Base-by-base conservation (phyloP, 2,329 filamentous ascomycete genomes). In the Westerdykella sp. region DNA sequence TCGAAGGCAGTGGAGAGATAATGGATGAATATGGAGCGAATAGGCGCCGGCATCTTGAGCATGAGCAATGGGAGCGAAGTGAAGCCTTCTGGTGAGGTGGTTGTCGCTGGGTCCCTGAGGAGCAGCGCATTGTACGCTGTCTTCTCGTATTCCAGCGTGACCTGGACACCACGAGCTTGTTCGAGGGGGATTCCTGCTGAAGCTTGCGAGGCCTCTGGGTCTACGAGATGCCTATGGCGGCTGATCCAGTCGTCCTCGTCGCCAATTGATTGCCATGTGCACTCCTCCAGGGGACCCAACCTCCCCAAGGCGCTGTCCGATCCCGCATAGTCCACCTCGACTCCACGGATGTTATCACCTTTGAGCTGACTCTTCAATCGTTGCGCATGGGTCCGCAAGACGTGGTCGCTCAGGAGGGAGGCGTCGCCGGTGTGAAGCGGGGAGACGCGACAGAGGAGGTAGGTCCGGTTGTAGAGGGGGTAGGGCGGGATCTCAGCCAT, bases 381-480 rank as follows among this genome's bases (percentile, higher is more conserved):
- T 41, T 66, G 66, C 30, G 74, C 71, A 50, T 77, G 75, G 15
- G 63, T 61, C 14, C 67, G 66, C 12, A 76, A 59, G 15, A 65
- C 61, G 18, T 54, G 43, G 12, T 69, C 62, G 42, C 58, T 42
- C 35, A 73, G 59, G 5, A 69, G 58, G 1, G 55, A 56, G 4
- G 55, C 22, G 34, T 66, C 65, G 44, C 63, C 68, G 52, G 76
- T 70, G 55, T 77, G 71, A 32, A 79, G 68, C n/a, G 74, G 74
- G 4, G 75, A 77, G 7, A 77, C 59, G 49, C 74, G 73, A 55
- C 76, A 73, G 40, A 74, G 60, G n/a, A 64, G 72, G 69, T 74
- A 78, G 22, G 74, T 76, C n/a, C 70, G 70, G 53, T 73, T 71
- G 53, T 76, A 74, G 32, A 78, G 64, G 10, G 73, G 71, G 42